Conservation (phyloP, 2,329 filamentous ascomycete genomes). For the Ceratocystis albifundus region DNA sequence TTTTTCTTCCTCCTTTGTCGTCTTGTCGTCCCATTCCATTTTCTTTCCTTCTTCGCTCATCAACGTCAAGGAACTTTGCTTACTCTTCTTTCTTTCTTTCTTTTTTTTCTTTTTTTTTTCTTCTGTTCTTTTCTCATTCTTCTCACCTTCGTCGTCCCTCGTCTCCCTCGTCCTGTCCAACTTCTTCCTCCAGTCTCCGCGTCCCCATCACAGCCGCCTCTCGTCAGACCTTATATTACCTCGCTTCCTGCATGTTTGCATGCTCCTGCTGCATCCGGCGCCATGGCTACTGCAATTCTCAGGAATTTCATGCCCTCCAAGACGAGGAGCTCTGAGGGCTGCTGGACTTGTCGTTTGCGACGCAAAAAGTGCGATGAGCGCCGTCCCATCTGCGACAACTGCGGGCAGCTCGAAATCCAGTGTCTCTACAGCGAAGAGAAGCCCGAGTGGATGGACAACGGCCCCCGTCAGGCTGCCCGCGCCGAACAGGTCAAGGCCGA, state of each 20-base stretch:
- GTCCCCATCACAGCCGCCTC: background rate
- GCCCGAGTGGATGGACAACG: slow-evolving; percentile 49
- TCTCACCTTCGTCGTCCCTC: background rate
- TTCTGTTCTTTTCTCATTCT: background rate
- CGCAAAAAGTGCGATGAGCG: slow-evolving; percentile 51
- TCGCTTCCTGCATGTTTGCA: background rate
- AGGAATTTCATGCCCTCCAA: slow-evolving; percentile 22
- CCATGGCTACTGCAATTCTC: slow-evolving; percentile 17
- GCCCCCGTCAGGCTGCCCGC: slow-evolving; percentile 38
- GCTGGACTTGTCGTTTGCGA: slow-evolving; percentile 50
- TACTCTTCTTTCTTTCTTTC: background rate
- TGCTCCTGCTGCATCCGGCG: background rate
- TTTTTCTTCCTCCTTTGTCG: background rate
- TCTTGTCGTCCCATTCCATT: background rate
- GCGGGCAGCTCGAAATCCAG: slow-evolving; percentile 42
- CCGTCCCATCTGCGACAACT: slow-evolving; percentile 41
- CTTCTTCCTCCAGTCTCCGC: background rate
- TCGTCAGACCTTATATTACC: background rate
- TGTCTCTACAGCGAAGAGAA: slow-evolving; percentile 44
- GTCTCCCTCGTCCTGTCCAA: background rate
- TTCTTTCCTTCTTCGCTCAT: background rate
- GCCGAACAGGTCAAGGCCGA: slow-evolving; percentile 44
- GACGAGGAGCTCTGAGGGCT: slow-evolving; percentile 31
- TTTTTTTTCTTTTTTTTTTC: background rate
- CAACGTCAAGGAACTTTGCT: background rate